phyloP scores from a whole-genome alignment of 495 filamentous ascomycete genomes.

The Aspergillus conjunctus region DNA sequence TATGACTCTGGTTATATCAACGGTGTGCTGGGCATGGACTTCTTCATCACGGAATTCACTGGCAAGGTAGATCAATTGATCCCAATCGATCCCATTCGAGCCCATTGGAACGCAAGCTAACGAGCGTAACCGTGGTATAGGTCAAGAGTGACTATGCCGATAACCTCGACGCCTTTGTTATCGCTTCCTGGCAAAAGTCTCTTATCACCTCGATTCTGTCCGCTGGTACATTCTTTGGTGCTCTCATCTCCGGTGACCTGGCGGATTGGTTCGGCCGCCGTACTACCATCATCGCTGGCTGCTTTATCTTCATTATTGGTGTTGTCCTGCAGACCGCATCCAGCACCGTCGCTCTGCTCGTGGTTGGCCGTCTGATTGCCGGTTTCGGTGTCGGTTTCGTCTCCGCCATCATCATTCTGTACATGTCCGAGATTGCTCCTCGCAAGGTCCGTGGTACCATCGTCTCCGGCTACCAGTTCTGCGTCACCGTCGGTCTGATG shows the following conservation, averaged over 20 bases:
- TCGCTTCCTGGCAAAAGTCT: conserved; percentile 55
- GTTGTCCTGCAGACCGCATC: conserved; percentile 63
- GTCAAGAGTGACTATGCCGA: conserved; percentile 23
- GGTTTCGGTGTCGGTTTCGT: conserved; percentile 76
- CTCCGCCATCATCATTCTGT: conserved; percentile 72
- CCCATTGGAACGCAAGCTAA: background rate
- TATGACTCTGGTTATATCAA: conserved; percentile 58
- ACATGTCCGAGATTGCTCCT: conserved; percentile 67
- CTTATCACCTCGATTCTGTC: conserved; percentile 76
- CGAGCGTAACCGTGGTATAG: background rate
- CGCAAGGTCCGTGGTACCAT: conserved; percentile 69
- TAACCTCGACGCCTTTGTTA: conserved; percentile 38
- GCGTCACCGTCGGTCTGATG: conserved; percentile 72
- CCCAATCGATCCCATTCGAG: no score
- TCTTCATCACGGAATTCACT: conserved; percentile 51
- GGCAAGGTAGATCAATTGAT: conserved; percentile 30
- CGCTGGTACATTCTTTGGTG: conserved; percentile 75
- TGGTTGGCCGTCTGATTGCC: conserved; percentile 70
- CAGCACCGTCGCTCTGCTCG: conserved; percentile 53
- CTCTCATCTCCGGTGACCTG: conserved; percentile 67
- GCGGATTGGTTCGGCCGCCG: conserved; percentile 71
- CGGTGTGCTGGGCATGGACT: conserved; percentile 56
- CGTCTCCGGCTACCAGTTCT: conserved; percentile 72
- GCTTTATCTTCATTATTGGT: conserved; percentile 64
- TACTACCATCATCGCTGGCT: conserved; percentile 66